Conservation (phyloP, 345 rosid genomes). For the Murraya koenigii region DNA sequence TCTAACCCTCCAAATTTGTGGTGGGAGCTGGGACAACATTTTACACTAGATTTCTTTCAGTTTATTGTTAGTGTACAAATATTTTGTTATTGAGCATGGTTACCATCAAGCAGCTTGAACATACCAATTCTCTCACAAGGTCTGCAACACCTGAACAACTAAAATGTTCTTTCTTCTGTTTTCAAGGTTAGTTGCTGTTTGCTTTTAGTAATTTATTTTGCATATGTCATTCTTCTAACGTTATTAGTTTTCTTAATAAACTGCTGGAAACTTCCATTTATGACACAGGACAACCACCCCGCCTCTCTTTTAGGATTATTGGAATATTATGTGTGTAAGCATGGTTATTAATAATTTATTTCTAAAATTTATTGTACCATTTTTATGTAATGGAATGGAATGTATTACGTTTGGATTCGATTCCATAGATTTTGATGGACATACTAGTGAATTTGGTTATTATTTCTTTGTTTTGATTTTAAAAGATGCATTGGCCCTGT, state of each 20-base stretch:
- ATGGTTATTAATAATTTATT: not conserved
- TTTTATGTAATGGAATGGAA: not conserved
- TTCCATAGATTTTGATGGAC: not conserved
- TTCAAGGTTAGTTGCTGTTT: conserved; percentile 28
- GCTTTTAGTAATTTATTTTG: not conserved
- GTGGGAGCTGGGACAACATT: not conserved
- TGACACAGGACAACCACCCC: not conserved
- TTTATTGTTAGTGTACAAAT: not conserved
- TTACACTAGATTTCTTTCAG: conserved; percentile 10
- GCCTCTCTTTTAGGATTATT: not conserved
- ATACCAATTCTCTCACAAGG: conserved; percentile 1
- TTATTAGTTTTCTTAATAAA: not conserved
- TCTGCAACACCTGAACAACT: conserved; percentile 18
- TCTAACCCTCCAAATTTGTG: not conserved
- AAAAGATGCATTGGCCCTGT: not conserved
- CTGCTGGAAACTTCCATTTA: not conserved
- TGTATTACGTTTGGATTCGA: not conserved
- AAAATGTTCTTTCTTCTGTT: conserved; percentile 13
- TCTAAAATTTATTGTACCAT: not conserved
- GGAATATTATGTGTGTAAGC: not conserved
- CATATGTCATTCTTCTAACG: not conserved
- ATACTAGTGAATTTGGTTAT: not conserved
- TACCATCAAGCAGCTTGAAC: conserved; percentile 22
- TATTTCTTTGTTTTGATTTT: no score
- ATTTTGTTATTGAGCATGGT: conserved; percentile 23